Evolutionary conservation across 495 filamentous ascomycete genomes (phyloP).

Genomic region (Daldinia vernicosa): DNA sequence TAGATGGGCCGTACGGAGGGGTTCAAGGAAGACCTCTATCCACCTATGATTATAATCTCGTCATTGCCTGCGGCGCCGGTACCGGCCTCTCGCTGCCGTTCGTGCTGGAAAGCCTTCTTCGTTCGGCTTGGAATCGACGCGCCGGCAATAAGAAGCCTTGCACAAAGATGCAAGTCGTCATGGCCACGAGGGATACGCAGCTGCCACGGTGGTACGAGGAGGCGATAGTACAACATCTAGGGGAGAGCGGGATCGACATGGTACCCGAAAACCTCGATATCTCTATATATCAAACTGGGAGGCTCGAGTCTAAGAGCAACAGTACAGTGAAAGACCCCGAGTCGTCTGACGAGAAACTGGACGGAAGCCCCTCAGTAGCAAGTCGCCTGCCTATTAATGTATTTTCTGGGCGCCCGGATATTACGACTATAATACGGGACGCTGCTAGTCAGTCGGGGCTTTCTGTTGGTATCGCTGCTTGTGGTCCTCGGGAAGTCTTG

Average conservation of each 20-base stretch:
- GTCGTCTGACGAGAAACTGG: conserved; percentile 15
- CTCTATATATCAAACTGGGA: conserved; percentile 34
- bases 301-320: conserved; percentile 18
- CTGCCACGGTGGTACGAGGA: conserved; percentile 47
- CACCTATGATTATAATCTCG: conserved; percentile 51
- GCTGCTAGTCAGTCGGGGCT: conserved; percentile 36
- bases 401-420: conserved; percentile 49
- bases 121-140: conserved; percentile 17
- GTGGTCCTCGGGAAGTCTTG: conserved; percentile 61
- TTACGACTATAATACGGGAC: conserved; percentile 49
- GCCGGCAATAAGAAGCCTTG: background rate
- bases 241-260: conserved; percentile 32
- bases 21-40: conserved; percentile 27
- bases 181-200: conserved; percentile 45
- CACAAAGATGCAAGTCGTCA: conserved; percentile 47
- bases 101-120: conserved; percentile 42
- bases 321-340: conserved; percentile 27
- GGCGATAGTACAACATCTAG: conserved; percentile 36
- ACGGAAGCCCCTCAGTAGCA: background rate
- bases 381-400: conserved; percentile 30
- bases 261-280: conserved; percentile 31
- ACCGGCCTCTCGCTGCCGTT: conserved; percentile 61
- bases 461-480: conserved; percentile 57
- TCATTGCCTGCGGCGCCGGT: conserved; percentile 66
- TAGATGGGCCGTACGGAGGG: conserved; percentile 85